Evolutionary conservation across 2,329 filamentous ascomycete species (phyloP).

Genomic region (Sporothrix globosa): DNA sequence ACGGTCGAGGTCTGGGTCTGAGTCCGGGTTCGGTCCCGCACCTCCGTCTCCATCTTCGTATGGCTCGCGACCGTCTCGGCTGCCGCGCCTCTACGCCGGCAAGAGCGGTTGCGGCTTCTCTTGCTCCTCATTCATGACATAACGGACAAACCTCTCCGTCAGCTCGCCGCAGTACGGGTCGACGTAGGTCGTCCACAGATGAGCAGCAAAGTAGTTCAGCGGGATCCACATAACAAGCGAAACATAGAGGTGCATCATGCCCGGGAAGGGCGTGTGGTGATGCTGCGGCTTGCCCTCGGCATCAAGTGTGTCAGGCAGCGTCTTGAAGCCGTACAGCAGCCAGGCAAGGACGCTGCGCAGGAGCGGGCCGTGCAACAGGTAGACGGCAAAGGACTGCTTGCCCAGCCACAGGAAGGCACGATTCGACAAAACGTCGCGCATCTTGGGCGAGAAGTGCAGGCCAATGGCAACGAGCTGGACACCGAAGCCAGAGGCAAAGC

Average conservation of each 20-base stretch:
- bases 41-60: background rate
- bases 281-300: conserved; percentile 42
- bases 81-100: conserved; percentile 20
- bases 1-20: too few relatives aligned
- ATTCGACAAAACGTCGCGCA: conserved; percentile 58
- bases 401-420: conserved; percentile 64
- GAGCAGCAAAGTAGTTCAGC: conserved; percentile 51
- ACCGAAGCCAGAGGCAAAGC: conserved; percentile 47
- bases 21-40: too few relatives aligned
- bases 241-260: conserved; percentile 45
- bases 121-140: conserved; percentile 34
- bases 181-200: conserved; percentile 57
- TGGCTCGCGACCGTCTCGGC: background rate
- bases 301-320: conserved; percentile 45
- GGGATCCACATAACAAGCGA: conserved; percentile 52
- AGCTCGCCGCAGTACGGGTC: conserved; percentile 55
- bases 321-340: conserved; percentile 57
- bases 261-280: conserved; percentile 41
- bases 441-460: conserved; percentile 55
- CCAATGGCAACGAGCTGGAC: conserved; percentile 53
- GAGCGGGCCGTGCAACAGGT: conserved; percentile 64
- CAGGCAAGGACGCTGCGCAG: conserved; percentile 63
- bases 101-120: conserved; percentile 36
- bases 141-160: conserved; percentile 46
- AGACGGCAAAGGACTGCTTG: conserved; percentile 66